Percentiles rank a stretch among this genome's conserved stretches.
Evolutionary conservation across 108 stramenopile species (phyloP).

Genomic region (Skeletonema potamos): DNA sequence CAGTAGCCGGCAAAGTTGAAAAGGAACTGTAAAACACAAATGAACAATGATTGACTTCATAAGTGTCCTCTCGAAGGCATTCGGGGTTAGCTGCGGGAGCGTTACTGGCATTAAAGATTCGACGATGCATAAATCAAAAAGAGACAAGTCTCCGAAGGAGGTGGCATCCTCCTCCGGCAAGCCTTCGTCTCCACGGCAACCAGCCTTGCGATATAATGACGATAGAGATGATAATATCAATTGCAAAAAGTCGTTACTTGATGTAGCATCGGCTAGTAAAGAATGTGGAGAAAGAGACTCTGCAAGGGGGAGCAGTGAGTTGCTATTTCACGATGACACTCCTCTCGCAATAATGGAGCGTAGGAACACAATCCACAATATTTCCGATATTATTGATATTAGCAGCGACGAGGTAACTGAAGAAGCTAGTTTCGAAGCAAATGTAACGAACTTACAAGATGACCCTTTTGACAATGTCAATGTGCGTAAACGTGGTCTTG

Average conservation of each 20-base stretch:
- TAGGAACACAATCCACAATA: not conserved
- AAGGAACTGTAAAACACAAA: too few species aligned
- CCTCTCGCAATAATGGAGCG: conserved; percentile 1
- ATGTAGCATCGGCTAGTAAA: not conserved
- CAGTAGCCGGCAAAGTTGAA: not conserved
- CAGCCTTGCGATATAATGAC: not conserved
- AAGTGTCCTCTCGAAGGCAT: not conserved
- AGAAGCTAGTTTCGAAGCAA: not conserved
- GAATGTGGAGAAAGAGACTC: not conserved
- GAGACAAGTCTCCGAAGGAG: not conserved
- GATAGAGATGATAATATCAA: not conserved
- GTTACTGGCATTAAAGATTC: not conserved
- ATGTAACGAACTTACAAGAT: not conserved
- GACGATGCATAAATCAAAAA: not conserved
- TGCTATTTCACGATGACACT: not conserved
- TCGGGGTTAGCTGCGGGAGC: not conserved
- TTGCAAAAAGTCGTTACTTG: not conserved
- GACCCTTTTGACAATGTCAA: not conserved
- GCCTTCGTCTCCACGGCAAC: not conserved
- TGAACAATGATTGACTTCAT: not conserved
- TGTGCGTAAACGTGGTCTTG: not conserved
- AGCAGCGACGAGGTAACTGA: not conserved
- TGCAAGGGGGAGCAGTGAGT: not conserved
- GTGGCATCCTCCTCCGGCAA: not conserved
- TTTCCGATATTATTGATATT: not conserved